Base-by-base conservation (phyloP, 441 rosid genomes). In the Cnidoscolus chayamansa region DNA sequence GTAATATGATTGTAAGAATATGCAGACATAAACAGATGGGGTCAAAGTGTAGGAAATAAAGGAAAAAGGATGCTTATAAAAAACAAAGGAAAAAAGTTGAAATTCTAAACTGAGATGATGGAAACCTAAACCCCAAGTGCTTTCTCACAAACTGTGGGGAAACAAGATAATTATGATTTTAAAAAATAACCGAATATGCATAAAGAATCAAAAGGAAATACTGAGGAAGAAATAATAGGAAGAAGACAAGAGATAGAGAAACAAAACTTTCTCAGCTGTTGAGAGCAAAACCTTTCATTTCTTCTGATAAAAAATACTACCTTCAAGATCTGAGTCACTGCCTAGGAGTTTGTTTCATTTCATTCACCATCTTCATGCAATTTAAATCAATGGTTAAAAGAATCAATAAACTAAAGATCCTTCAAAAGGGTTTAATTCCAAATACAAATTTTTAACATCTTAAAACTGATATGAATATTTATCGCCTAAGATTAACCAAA, bases 281-380 rank as follows among this genome's bases (percentile, higher is more conserved):
- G 30, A 54, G 0, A 54, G 30, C 45, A 40, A 16, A 9, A 4
- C 1, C 50, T 16, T 67, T 55, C 15, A 17, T 54, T 67, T 32
- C 13, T 15, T 3, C 3, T 35, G 50, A 32, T 67, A 37, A 66
- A 35, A 8, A 54, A 11, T 1, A 9, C n/a, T 17, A 37, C 15
- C 62, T 67, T 67, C 49, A 67, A 35, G 16, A n/a, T 35, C 15
- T 37, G 62, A 68, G 20, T 31, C 6, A 55, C 37, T 40, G 50
- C 50, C 61, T 54, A 55, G 30, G 37, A 2, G 32, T 35, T 43
- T 53, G 45, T 35, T 15, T 40, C 17, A 55, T 6, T 35, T 19
- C 45, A 53, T 37, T 19, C 45, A 53, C 43, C 51, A 35, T 19
- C 72, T 12, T 57, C 10, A n/a, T 51, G 8, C 71, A 31, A 7